Conservation (phyloP, 1,284 basidiomycete species). For the Psilocybe mexicana region DNA sequence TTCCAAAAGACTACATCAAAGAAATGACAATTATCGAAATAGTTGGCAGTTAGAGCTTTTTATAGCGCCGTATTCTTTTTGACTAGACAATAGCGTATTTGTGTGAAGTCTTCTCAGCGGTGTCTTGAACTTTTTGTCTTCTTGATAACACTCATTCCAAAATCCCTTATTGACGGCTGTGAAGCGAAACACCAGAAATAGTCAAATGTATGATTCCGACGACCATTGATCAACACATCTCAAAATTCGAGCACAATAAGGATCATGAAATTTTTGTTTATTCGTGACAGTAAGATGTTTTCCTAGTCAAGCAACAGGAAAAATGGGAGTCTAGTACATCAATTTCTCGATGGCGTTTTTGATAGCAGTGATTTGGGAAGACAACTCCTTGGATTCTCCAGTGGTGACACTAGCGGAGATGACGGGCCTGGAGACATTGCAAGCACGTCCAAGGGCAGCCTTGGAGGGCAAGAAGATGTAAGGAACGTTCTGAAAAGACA, state of each 20-base stretch:
- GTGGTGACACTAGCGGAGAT: conserved; percentile 96
- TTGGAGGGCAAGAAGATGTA: conserved; percentile 96
- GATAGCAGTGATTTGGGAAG: conserved; percentile 87
- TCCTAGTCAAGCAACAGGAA: not conserved
- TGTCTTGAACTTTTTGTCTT: no score
- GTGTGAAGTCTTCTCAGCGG: no score
- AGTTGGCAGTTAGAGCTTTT: not conserved
- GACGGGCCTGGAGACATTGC: conserved; percentile 94
- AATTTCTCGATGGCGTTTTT: conserved; percentile 87
- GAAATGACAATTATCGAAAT: conserved; percentile 6
- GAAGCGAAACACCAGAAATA: no score
- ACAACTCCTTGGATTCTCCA: conserved; percentile 92
- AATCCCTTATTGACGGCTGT: no score
- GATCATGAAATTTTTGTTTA: not conserved
- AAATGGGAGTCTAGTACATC: conserved; percentile 30
- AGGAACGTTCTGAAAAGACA: conserved; percentile 75
- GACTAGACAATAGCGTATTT: no score
- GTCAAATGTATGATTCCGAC: no score
- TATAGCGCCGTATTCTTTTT: no score
- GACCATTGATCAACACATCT: no score
- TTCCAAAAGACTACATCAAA: conserved; percentile 30
- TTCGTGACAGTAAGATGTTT: not conserved
- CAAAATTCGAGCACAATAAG: no score
- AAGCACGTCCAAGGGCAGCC: conserved; percentile 93
- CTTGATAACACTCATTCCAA: no score